Evolutionary conservation across 169 alveolate species (phyloP).

Genomic region (Cryptosporidium sp.): DNA sequence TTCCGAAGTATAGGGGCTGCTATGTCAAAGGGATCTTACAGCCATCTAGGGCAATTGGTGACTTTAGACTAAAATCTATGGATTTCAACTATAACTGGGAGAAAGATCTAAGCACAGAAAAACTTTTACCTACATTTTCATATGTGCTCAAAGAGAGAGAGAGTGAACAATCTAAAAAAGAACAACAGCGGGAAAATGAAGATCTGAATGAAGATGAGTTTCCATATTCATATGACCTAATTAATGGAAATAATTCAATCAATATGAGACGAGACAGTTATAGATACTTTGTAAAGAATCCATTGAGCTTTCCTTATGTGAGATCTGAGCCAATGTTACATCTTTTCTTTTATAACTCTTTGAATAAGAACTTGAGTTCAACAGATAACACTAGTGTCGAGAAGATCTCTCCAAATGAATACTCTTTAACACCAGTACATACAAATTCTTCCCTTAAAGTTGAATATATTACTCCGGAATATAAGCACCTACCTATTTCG

Average conservation of each 20-base stretch:
- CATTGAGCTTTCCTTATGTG: conserved; percentile 65
- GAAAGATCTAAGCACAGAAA: conserved; percentile 49
- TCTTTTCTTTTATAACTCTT: conserved; percentile 15
- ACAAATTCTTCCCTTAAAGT: conserved; percentile 10
- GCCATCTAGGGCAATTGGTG: conserved; percentile 76
- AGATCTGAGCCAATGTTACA: conserved; percentile 73
- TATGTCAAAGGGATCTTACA: conserved; percentile 67
- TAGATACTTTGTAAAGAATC: conserved; percentile 57
- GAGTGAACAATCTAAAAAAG: not conserved
- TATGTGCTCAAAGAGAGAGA: not conserved
- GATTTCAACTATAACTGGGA: conserved; percentile 76
- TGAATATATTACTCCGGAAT: conserved; percentile 29
- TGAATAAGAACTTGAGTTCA: conserved; percentile 4
- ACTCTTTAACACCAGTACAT: conserved; percentile 18
- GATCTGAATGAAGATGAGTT: conserved; percentile 10
- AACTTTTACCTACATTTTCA: conserved; percentile 38
- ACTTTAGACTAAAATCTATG: conserved; percentile 63
- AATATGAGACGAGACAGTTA: conserved; percentile 13
- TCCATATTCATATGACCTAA: conserved; percentile 64
- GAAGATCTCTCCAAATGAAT: conserved; percentile 23
- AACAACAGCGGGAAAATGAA: not conserved
- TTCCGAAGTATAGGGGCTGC: conserved; percentile 46
- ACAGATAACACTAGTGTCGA: conserved; percentile 31
- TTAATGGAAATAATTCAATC: conserved; percentile 55
- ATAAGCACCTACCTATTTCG: not conserved